phyloP scores from a whole-genome alignment of 2,329 filamentous ascomycete genomes.

The Calonectria pseudoreteaudii region DNA sequence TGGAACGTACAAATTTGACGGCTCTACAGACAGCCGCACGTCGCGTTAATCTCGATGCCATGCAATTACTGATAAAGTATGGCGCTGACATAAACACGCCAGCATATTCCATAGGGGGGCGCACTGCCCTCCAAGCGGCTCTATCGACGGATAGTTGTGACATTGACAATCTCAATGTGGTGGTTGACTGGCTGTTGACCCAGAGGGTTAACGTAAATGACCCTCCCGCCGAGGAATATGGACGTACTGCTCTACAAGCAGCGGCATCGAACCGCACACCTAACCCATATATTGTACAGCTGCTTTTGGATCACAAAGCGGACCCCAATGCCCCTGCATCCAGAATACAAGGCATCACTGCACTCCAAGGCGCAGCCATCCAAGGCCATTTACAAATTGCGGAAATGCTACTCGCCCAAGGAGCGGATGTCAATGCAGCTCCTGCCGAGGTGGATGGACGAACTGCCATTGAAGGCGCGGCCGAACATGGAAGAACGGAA shows the following conservation, averaged over 20 bases:
- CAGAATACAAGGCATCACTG: background rate
- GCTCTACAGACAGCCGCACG: background rate
- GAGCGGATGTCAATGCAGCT: background rate
- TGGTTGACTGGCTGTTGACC: background rate
- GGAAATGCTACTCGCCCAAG: background rate
- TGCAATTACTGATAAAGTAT: background rate
- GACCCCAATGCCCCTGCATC: slow-evolving; percentile 8
- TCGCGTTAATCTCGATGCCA: background rate
- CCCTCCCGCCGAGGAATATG: background rate
- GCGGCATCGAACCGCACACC: background rate
- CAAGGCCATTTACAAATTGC: background rate
- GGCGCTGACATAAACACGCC: background rate
- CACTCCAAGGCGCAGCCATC: slow-evolving; percentile 6
- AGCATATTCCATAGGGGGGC: background rate
- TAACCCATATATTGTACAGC: background rate
- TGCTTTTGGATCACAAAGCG: background rate
- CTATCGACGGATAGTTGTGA: too few relatives aligned
- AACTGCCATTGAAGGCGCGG: slow-evolving; percentile 18
- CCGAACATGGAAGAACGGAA: slow-evolving; percentile 22
- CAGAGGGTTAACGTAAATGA: background rate
- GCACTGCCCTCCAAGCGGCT: background rate
- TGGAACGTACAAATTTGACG: background rate
- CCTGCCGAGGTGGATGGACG: background rate
- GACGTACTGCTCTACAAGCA: slow-evolving; percentile 3
- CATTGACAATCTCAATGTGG: too few relatives aligned